A percentile compares a stretch with the other conserved stretches of the same genome.
phyloP scores from a whole-genome alignment of 2,329 filamentous ascomycete species.

The Pezicula rhizophila region DNA sequence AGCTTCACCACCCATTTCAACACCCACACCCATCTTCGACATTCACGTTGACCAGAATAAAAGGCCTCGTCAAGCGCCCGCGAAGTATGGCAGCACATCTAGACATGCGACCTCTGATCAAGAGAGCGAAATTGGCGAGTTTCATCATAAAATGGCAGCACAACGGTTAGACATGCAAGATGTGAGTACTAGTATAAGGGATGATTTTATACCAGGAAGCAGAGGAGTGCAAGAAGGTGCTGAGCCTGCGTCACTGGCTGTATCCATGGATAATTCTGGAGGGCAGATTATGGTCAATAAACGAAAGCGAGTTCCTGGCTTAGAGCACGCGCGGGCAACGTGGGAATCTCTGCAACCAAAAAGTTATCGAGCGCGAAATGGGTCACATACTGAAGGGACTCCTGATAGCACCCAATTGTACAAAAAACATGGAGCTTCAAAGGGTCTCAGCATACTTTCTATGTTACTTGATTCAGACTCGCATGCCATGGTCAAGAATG shows the following conservation, averaged over 20 bases:
- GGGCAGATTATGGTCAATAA: background rate
- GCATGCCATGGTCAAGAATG: too few relatives aligned
- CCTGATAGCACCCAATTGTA: background rate
- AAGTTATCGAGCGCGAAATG: background rate
- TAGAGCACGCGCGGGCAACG: background rate
- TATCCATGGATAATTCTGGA: background rate
- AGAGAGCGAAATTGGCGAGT: too few relatives aligned
- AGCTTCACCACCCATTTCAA: slow-evolving; percentile 15
- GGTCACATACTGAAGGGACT: background rate
- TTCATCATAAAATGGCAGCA: too few relatives aligned
- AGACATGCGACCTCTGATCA: background rate
- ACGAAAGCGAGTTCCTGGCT: background rate
- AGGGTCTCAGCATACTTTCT: too few relatives aligned
- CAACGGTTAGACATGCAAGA: too few relatives aligned
- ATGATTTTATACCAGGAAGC: too few relatives aligned
- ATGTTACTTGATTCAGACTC: too few relatives aligned
- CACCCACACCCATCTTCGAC: slow-evolving; percentile 22
- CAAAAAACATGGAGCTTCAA: background rate
- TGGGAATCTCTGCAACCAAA: background rate
- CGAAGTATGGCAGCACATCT: background rate
- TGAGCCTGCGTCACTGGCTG: background rate
- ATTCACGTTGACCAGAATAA: slow-evolving; percentile 1
- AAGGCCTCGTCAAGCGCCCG: slow-evolving; percentile 3
- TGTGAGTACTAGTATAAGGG: too few relatives aligned
- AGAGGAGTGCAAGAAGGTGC: background rate